Evolutionary conservation across 129 eudicot species (phyloP).

Genomic region (Centaurea solstitialis): DNA sequence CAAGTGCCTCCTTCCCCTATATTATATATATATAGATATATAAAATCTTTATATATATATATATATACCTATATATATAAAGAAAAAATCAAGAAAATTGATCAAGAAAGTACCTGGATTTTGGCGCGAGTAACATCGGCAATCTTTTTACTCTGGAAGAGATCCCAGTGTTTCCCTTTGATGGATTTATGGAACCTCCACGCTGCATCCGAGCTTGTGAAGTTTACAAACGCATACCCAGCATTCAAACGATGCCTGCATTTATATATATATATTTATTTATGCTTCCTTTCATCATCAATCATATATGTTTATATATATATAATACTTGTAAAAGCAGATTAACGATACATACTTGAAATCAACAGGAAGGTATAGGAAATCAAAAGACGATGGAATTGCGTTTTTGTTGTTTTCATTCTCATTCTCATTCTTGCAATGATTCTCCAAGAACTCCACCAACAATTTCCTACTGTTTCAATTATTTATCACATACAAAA

Average conservation of each 20-base stretch:
- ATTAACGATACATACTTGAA: constrained; percentile 18
- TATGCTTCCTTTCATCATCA: neutral
- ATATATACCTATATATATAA: too few species aligned
- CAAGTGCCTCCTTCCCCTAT: constrained; percentile 32
- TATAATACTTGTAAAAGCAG: neutral
- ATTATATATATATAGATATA: too few species aligned
- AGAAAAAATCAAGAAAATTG: too few species aligned
- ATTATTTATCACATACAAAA: neutral
- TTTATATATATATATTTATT: neutral
- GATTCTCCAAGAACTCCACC: constrained; percentile 26
- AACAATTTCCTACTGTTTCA: constrained; percentile 18
- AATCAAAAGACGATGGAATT: constrained; percentile 25
- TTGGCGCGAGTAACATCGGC: constrained; percentile 33
- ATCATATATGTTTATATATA: neutral
- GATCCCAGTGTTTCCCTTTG: constrained; percentile 25
- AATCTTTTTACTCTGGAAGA: constrained; percentile 29
- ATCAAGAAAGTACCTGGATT: constrained; percentile 13
- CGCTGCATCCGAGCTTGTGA: constrained; percentile 29
- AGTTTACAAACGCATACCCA: constrained; percentile 39
- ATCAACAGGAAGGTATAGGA: constrained; percentile 35
- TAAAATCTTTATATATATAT: too few species aligned
- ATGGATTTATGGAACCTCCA: constrained; percentile 17
- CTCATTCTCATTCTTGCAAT: constrained; percentile 11
- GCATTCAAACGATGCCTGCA: constrained; percentile 27
- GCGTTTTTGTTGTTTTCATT: constrained; percentile 3